These are phyloP conservation scores for Chloromonas sp. DNA, from an alignment of 163 green algal genomes.

Conservation along the genomic window DNA sequence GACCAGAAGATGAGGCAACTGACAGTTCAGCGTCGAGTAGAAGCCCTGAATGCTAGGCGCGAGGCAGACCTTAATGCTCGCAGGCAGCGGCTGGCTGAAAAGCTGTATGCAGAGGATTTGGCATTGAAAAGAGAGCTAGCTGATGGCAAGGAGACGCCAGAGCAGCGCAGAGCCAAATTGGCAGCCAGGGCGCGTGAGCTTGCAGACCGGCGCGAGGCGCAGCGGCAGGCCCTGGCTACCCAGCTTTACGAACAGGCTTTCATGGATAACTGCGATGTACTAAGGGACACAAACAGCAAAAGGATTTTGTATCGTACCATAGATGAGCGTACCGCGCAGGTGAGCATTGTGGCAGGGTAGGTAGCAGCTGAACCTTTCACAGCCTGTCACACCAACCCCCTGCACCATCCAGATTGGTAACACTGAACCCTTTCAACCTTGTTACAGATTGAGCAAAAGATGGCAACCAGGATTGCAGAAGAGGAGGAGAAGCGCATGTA, in stretches of 20 bases:
- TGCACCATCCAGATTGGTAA: too few species aligned
- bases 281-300: conserved; percentile 42
- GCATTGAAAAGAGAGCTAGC: conserved; percentile 45
- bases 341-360: conserved; percentile 4
- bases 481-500: conserved; percentile 46
- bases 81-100: conserved; percentile 37
- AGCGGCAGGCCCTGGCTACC: conserved; percentile 37
- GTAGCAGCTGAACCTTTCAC: too few species aligned
- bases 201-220: conserved; percentile 36
- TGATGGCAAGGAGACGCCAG: conserved; percentile 45
- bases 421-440: too few species aligned
- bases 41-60: conserved; percentile 30
- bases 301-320: conserved; percentile 42
- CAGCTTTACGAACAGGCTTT: conserved; percentile 47
- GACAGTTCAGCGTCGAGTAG: conserved; percentile 31
- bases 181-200: conserved; percentile 39
- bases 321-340: conserved; percentile 49
- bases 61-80: conserved; percentile 36
- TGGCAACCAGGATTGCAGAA: conserved; percentile 33
- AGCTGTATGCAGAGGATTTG: conserved; percentile 47
- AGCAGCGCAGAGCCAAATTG: conserved; percentile 47
- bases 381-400: too few species aligned
- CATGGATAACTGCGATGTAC: conserved; percentile 47
- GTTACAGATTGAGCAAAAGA: conserved; percentile 42
- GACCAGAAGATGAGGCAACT: conserved; percentile 37